These are phyloP conservation scores for Aspergillus leporis DNA, from an alignment of 495 filamentous ascomycete genomes.

Conservation along the genomic window DNA sequence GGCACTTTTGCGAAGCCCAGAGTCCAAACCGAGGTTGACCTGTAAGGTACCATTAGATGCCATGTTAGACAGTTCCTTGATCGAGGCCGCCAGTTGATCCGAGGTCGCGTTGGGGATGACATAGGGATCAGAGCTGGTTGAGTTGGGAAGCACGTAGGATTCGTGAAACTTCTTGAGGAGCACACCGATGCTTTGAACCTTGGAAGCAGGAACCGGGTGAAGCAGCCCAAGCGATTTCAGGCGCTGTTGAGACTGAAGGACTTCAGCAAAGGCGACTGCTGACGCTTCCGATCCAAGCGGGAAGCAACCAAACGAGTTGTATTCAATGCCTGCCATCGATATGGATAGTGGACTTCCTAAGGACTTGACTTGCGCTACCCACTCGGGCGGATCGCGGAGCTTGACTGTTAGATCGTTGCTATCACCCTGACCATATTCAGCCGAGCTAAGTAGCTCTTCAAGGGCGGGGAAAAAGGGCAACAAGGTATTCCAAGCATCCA, in stretches of 20 bases:
- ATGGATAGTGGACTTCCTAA: conserved; percentile 50
- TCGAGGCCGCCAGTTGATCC: conserved; percentile 23
- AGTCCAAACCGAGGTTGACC: conserved; percentile 52
- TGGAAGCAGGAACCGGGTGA: conserved; percentile 39
- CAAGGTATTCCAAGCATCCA: conserved; percentile 32
- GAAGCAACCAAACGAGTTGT: conserved; percentile 55
- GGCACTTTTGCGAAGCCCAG: conserved; percentile 51
- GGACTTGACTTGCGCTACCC: conserved; percentile 37
- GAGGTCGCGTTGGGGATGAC: background rate
- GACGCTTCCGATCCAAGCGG: conserved; percentile 53
- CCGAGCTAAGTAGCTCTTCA: conserved; percentile 28
- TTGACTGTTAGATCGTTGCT: conserved; percentile 12
- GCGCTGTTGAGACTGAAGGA: conserved; percentile 51
- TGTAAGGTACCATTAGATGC: conserved; percentile 31
- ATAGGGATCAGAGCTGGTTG: conserved; percentile 13
- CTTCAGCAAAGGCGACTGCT: conserved; percentile 45
- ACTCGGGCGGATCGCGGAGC: conserved; percentile 42
- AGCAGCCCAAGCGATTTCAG: conserved; percentile 49
- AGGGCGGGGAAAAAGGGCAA: conserved; percentile 30
- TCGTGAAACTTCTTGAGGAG: conserved; percentile 37
- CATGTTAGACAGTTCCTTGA: conserved; percentile 36
- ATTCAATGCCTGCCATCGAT: conserved; percentile 46
- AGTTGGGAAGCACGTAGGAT: conserved; percentile 16
- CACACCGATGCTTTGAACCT: conserved; percentile 35
- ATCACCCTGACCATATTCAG: conserved; percentile 16